These are phyloP conservation scores for Pseudohyphozyma bogoriensis DNA, from an alignment of 768 basidiomycete species.

Conservation along the genomic window DNA sequence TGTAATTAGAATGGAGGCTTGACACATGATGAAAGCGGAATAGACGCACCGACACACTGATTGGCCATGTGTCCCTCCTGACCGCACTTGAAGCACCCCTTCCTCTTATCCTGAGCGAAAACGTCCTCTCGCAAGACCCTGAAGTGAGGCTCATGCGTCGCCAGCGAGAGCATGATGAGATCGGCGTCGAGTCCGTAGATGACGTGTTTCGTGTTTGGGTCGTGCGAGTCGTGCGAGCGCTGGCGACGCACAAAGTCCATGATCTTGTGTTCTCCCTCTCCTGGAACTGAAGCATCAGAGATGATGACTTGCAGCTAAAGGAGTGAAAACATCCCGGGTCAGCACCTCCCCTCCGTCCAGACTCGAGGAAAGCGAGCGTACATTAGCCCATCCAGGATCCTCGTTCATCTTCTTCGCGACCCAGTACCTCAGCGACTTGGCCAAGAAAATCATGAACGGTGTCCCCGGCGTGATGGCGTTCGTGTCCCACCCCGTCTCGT, in stretches of 20 bases:
- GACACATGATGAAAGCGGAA: too few relatives aligned
- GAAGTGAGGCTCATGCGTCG: conserved; percentile 98
- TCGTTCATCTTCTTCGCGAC: conserved; percentile 87
- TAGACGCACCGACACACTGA: conserved; percentile 64
- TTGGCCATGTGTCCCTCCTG: conserved; percentile 91
- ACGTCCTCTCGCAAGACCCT: conserved; percentile 96
- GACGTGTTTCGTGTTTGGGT: conserved; percentile 90
- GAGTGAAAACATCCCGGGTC: background rate
- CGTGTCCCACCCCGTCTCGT: conserved; percentile 85
- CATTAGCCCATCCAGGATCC: conserved; percentile 91
- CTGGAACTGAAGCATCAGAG: conserved; percentile 92
- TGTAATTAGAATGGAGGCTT: background rate
- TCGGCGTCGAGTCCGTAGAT: conserved; percentile 99
- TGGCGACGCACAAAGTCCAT: conserved; percentile 97
- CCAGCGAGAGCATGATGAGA: conserved; percentile 94
- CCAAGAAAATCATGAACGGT: conserved; percentile 92
- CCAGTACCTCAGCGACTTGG: conserved; percentile 85
- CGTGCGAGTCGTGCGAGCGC: conserved; percentile 72
- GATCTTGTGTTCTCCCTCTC: conserved; percentile 99
- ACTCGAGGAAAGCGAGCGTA: conserved; percentile 40
- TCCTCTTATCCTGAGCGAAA: conserved; percentile 53
- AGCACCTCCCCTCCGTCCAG: too few relatives aligned
- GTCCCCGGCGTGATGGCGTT: conserved; percentile 98
- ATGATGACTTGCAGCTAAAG: conserved; percentile 83
- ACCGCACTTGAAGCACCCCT: conserved; percentile 82